phyloP scores from a whole-genome alignment of 75 land plant genomes.

The Sequoia sempervirens region DNA sequence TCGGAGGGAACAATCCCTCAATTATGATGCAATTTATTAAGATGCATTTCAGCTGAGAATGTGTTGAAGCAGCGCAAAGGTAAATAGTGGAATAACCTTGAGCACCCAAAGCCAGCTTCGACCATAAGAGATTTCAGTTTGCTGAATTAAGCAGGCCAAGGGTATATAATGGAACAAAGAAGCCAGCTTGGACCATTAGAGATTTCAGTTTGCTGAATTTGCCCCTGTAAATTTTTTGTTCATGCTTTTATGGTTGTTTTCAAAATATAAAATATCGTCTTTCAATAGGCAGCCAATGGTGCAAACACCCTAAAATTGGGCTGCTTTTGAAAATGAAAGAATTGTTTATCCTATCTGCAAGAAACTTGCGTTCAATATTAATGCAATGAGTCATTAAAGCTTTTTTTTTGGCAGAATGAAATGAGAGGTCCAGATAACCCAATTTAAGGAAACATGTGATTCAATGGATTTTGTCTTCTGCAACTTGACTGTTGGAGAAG shows the following conservation, averaged over 20 bases:
- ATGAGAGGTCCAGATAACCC: neutral
- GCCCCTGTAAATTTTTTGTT: neutral
- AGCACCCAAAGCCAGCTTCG: neutral
- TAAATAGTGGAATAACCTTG: neutral
- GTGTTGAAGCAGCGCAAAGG: neutral
- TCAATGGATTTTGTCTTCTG: constrained; percentile 25
- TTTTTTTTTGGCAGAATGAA: neutral
- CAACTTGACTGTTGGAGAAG: constrained; percentile 32
- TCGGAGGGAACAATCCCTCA: neutral
- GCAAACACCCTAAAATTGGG: neutral
- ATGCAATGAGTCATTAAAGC: neutral
- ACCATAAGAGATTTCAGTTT: neutral
- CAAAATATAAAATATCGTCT: neutral
- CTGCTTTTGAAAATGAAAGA: neutral
- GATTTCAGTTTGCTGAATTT: neutral
- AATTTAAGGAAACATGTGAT: neutral
- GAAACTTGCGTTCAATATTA: neutral
- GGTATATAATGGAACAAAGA: neutral
- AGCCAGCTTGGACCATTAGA: neutral
- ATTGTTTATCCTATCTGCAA: neutral
- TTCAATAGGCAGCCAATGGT: neutral
- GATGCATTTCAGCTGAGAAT: neutral
- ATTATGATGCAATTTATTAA: neutral
- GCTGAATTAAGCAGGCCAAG: neutral
- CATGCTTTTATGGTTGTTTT: neutral